Conservation (phyloP, 306 rosid genomes). For the Alnus glutinosa region DNA sequence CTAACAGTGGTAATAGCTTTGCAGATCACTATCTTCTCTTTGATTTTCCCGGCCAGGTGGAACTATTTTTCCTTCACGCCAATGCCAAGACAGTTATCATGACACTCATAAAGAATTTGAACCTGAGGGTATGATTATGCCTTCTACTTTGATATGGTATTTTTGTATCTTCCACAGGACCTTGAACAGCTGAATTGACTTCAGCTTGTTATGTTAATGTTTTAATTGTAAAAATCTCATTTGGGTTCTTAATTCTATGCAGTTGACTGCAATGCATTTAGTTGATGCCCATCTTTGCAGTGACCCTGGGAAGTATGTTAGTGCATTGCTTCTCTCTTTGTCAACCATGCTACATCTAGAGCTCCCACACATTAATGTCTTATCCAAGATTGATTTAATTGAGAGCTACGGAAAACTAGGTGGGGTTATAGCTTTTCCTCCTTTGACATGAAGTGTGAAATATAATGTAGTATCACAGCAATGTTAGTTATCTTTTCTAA, state of each 20-base stretch:
- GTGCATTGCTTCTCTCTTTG: constrained; percentile 83
- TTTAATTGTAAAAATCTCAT: constrained; percentile 27
- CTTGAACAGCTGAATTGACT: neutral
- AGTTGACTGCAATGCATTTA: constrained; percentile 92
- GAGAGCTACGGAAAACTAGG: constrained; percentile 93
- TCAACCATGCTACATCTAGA: constrained; percentile 93
- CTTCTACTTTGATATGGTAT: constrained; percentile 19
- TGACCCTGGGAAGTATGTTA: constrained; percentile 92
- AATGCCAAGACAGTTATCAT: constrained; percentile 75
- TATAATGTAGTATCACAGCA: constrained; percentile 5
- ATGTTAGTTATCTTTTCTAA: constrained; percentile 27
- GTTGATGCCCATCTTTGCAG: constrained; percentile 95
- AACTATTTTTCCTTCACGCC: constrained; percentile 83
- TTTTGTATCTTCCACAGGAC: constrained; percentile 21
- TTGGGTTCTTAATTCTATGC: constrained; percentile 48
- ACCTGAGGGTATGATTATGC: constrained; percentile 63
- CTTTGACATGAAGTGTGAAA: constrained; percentile 8
- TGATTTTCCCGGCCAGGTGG: constrained; percentile 99
- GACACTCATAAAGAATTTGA: constrained; percentile 72
- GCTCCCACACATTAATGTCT: constrained; percentile 83
- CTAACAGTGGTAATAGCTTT: constrained; percentile 33
- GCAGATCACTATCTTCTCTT: constrained; percentile 96
- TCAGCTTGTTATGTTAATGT: constrained; percentile 10
- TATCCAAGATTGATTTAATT: constrained; percentile 91
- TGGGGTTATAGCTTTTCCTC: constrained; percentile 30